Conservation (phyloP, 164 flowering plant species). For the Stephania cephalantha region DNA sequence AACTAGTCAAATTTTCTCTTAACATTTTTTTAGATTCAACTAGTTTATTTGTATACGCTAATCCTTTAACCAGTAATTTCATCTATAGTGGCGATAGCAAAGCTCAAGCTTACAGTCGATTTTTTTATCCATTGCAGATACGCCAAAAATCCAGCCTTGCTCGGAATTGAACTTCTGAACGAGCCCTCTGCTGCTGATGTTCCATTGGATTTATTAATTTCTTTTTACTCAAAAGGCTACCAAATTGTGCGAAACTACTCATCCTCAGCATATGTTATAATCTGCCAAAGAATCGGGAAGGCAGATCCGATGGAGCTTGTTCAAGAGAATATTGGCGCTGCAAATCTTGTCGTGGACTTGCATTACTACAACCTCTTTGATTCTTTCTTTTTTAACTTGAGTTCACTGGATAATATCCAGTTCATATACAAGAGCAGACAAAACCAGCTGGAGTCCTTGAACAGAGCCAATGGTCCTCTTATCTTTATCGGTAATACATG, state of each 20-base stretch:
- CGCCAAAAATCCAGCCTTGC: constrained; percentile 63
- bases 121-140: constrained; percentile 37
- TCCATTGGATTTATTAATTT: constrained; percentile 52
- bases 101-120: constrained; percentile 2
- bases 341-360: constrained; percentile 71
- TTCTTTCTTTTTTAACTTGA: constrained; percentile 50
- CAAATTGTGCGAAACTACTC: constrained; percentile 67
- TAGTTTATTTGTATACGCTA: neutral
- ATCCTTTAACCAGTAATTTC: neutral
- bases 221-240: constrained; percentile 72
- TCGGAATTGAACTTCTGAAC: constrained; percentile 83
- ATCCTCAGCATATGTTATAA: constrained; percentile 56
- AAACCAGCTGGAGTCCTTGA: constrained; percentile 50
- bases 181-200: constrained; percentile 68
- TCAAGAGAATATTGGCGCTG: constrained; percentile 52
- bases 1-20: neutral
- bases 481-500: constrained; percentile 59
- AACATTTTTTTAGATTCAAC: neutral
- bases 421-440: constrained; percentile 58
- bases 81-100: neutral
- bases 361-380: constrained; percentile 88
- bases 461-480: constrained; percentile 69
- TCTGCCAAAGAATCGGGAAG: constrained; percentile 86
- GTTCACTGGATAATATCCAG: constrained; percentile 47
- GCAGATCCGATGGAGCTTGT: constrained; percentile 79